Evolutionary conservation across 768 basidiomycete species (phyloP).

Genomic region (Agaricus subrufescens): DNA sequence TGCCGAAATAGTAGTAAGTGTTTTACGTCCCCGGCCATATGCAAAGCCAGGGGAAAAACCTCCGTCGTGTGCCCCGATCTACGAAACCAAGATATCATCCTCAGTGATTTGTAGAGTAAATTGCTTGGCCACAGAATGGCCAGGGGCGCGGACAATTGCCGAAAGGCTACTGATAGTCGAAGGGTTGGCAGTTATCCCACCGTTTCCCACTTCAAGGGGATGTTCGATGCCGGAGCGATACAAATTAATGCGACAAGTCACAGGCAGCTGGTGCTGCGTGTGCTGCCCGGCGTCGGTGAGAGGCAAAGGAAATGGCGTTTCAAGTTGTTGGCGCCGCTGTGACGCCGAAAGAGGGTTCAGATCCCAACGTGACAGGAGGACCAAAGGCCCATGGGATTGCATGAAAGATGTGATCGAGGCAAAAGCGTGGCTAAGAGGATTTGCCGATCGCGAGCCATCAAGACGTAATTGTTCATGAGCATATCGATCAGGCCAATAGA

Average conservation of each 20-base stretch:
- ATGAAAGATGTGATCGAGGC: conserved; percentile 25
- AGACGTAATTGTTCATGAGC: conserved; percentile 47
- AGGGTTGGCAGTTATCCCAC: background rate
- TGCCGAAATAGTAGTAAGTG: no score
- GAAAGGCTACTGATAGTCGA: background rate
- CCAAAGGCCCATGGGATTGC: conserved; percentile 10
- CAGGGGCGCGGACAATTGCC: conserved; percentile 1
- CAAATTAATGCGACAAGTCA: background rate
- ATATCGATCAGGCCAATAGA: conserved; percentile 76
- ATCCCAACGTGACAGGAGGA: conserved; percentile 15
- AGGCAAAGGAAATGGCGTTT: background rate
- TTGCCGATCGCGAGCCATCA: conserved; percentile 9
- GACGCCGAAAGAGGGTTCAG: conserved; percentile 6
- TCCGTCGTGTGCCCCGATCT: background rate
- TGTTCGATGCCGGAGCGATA: background rate
- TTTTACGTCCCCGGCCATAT: no score
- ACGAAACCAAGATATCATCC: conserved; percentile 1
- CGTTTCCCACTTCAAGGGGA: background rate
- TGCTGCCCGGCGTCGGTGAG: background rate
- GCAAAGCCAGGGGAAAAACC: no score
- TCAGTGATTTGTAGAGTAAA: conserved; percentile 5
- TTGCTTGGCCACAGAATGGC: background rate
- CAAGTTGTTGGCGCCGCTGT: background rate
- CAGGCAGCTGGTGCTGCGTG: background rate
- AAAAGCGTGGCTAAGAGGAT: conserved; percentile 40